phyloP scores from a whole-genome alignment of 495 filamentous ascomycete genomes.

The Neurospora sp. region DNA sequence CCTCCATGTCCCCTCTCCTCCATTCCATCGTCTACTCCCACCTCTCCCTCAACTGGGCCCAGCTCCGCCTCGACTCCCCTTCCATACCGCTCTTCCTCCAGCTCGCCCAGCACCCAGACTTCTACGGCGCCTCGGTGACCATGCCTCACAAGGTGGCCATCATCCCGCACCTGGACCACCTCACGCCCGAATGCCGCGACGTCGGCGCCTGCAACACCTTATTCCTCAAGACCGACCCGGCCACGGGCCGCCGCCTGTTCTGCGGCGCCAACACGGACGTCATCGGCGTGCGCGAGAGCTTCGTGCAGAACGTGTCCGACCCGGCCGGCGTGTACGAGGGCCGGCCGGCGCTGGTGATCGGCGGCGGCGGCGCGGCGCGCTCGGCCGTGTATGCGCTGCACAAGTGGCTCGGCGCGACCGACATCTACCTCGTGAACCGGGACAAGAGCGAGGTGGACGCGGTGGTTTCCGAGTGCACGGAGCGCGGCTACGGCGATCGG shows the following conservation, averaged over 20 bases:
- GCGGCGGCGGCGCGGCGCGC: constrained; percentile 46
- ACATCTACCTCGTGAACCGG: constrained; percentile 63
- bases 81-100: constrained; percentile 33
- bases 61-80: constrained; percentile 45
- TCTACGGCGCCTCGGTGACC: constrained; percentile 50
- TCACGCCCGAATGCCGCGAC: constrained; percentile 55
- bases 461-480: constrained; percentile 47
- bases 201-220: constrained; percentile 70
- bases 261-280: constrained; percentile 71
- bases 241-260: constrained; percentile 32
- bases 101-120: constrained; percentile 23
- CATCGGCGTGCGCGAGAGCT: constrained; percentile 59
- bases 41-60: constrained; percentile 50
- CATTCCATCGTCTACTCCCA: constrained; percentile 54
- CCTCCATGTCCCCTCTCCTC: constrained; percentile 62
- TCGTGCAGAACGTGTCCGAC: constrained; percentile 45
- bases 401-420: constrained; percentile 52
- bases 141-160: constrained; percentile 70
- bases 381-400: constrained; percentile 59
- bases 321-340: constrained; percentile 34
- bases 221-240: constrained; percentile 41
- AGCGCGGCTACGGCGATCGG: constrained; percentile 37
- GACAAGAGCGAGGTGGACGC: constrained; percentile 51
- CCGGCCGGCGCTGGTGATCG: too few relatives aligned
- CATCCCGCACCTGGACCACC: constrained; percentile 54